These are phyloP conservation scores for Conticribra weissflogii DNA, from an alignment of 108 stramenopile genomes.

Conservation along the genomic window DNA sequence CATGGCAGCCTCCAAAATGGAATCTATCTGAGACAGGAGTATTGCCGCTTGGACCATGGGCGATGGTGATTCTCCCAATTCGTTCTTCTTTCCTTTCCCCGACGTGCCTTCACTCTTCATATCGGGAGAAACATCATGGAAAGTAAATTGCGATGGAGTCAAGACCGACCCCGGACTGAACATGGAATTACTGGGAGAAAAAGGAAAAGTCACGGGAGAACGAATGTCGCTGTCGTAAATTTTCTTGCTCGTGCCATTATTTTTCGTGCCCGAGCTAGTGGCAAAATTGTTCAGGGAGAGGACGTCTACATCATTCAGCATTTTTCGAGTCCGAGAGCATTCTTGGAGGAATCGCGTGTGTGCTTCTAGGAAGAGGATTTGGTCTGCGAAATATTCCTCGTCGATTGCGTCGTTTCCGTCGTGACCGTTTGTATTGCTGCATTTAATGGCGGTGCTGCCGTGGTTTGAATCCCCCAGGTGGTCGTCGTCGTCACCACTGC, in stretches of 20 bases:
- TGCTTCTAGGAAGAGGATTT: not conserved
- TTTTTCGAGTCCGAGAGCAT: slow-evolving; percentile 17
- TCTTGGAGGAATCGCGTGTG: slow-evolving; percentile 18
- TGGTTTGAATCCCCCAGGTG: too few species aligned
- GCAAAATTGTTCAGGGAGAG: slow-evolving; percentile 18
- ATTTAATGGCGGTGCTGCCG: too few species aligned
- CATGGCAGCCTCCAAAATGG: slow-evolving; percentile 10
- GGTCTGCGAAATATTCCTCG: not conserved
- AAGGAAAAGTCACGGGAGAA: not conserved
- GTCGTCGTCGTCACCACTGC: not conserved
- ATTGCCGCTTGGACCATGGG: slow-evolving; percentile 33
- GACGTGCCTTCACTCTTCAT: too few species aligned
- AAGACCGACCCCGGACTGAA: slow-evolving; percentile 13
- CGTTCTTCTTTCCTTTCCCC: not conserved
- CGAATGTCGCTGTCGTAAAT: not conserved
- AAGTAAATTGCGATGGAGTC: slow-evolving; percentile 10
- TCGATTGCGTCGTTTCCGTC: not conserved
- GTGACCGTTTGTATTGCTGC: too few species aligned
- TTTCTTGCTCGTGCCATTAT: not conserved
- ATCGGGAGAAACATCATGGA: too few species aligned
- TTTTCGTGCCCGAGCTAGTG: not conserved
- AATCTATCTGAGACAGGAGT: slow-evolving; percentile 1
- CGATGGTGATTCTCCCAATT: not conserved
- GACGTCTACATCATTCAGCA: slow-evolving; percentile 24
- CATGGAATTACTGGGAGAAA: slow-evolving; percentile 12